Evolutionary conservation across 768 basidiomycete species (phyloP).

Genomic region (Macrolepiota dolichaula): DNA sequence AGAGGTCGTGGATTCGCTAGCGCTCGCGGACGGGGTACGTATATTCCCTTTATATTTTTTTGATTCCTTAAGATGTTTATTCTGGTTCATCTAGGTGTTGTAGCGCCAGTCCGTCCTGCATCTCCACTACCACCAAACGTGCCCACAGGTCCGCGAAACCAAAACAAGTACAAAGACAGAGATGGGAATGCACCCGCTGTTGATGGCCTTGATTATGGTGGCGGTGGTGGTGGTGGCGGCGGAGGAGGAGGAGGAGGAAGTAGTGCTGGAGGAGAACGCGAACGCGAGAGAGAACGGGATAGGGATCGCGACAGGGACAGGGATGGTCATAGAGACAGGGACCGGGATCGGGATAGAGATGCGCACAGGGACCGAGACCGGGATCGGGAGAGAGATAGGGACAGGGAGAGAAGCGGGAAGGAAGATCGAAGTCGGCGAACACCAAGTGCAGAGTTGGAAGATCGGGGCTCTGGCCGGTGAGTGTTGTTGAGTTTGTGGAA

Average conservation of each 20-base stretch:
- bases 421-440: constrained; percentile 36
- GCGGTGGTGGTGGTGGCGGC: constrained; percentile 28
- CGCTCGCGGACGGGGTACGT: constrained; percentile 40
- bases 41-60: constrained; percentile 4
- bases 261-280: constrained; percentile 14
- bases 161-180: constrained; percentile 88
- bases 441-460: constrained; percentile 66
- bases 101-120: constrained; percentile 67
- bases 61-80: constrained; percentile 7
- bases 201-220: constrained; percentile 82
- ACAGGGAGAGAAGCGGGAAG: constrained; percentile 1
- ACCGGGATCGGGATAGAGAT: constrained; percentile 6
- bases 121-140: constrained; percentile 86
- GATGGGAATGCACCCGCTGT: constrained; percentile 83
- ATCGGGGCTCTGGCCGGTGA: constrained; percentile 57
- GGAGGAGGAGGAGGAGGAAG: no score
- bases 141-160: constrained; percentile 84
- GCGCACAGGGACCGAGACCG: not conserved
- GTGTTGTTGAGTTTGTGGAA: constrained; percentile 15
- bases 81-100: constrained; percentile 29
- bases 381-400: constrained; percentile 6
- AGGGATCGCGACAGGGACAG: no score
- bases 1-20: constrained; percentile 39
- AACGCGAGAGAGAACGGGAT: constrained; percentile 7
- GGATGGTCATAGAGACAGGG: not conserved